Evolutionary conservation across 805 yeast species (phyloP).

Genomic region (Candida yuanshanica): DNA sequence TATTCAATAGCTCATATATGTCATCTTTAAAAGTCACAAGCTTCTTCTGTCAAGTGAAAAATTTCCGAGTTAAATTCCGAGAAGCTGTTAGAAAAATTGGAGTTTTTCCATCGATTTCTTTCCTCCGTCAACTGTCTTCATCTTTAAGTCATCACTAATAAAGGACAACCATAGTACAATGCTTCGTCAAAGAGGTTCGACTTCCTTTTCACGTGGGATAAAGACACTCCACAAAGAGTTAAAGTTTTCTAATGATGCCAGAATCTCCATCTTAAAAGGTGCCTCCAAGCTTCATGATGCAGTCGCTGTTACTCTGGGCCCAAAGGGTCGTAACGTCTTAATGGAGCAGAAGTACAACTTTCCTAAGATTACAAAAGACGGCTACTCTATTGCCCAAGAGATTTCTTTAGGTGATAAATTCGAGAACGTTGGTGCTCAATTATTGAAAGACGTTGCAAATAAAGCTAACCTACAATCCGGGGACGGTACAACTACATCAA

Average conservation of each 20-base stretch:
- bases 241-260: conserved; percentile 94
- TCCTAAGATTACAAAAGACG: conserved; percentile 98
- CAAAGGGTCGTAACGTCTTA: conserved; percentile 94
- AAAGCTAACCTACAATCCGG: conserved; percentile 98
- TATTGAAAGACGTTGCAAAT: conserved; percentile 93
- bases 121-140: too few species aligned
- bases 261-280: conserved; percentile 90
- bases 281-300: conserved; percentile 95
- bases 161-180: not conserved
- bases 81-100: too few species aligned
- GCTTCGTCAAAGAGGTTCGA: not conserved
- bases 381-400: conserved; percentile 93
- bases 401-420: conserved; percentile 81
- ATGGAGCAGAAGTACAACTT: conserved; percentile 96
- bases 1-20: too few species aligned
- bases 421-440: conserved; percentile 94
- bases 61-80: not conserved
- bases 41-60: too few species aligned
- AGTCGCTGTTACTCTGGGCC: conserved; percentile 93
- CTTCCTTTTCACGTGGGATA: conserved; percentile 13
- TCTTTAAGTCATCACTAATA: too few species aligned
- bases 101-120: too few species aligned
- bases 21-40: too few species aligned
- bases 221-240: conserved; percentile 70
- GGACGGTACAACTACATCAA: conserved; percentile 98